Base-by-base conservation (phyloP, 139 green algal species). In the Micractinium sp. region DNA sequence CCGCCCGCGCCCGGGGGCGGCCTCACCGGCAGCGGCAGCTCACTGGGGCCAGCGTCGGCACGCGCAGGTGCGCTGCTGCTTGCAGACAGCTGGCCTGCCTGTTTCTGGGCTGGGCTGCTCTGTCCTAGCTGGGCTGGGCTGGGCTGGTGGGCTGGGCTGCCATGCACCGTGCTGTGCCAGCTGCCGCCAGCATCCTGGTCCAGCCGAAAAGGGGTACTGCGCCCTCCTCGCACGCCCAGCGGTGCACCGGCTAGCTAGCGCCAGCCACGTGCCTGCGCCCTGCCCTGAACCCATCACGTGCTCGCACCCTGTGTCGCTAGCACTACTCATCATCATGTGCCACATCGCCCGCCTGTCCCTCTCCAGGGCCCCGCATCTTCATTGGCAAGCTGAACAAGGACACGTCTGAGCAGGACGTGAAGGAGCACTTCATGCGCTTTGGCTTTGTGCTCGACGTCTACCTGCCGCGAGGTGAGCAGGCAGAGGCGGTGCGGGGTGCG, bases 361-460 rank as follows among this genome's bases (percentile, higher is more conserved):
- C 88, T 31, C 93, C 94, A 35, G 96, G 96, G 23, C 96, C 96
- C 0, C 93, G 96, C 80, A 96, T 98, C 77, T 98, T 98, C 87
- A 94, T 98, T 2, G 96, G 96, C 92, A 98, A 98, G 93, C 93
- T 98, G 38, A 95, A 93, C 67, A 96, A 96, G 81, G 96, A 97
- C 39, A 97, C 95, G 12, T 95, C 82, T 3, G 96, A 98, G 89
- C 91, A 90, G 14, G 96, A 98, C 63, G 94, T 97, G 38, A 94
- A 95, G 88, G 96, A 97, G 66, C 97, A 98, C 92, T 98, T 98
- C 88, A 93, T 89, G 71, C 81, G 88, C 1, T 98, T 97, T 91
- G 96, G 96, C 85, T 98, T 96, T 78, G 96, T 98, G 36, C 95
- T 98, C 94, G 96, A 98, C 82, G 95, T 98, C 20, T 98, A 98